phyloP scores from a whole-genome alignment of 1,139 yeast genomes.

The Pichia sp. region DNA sequence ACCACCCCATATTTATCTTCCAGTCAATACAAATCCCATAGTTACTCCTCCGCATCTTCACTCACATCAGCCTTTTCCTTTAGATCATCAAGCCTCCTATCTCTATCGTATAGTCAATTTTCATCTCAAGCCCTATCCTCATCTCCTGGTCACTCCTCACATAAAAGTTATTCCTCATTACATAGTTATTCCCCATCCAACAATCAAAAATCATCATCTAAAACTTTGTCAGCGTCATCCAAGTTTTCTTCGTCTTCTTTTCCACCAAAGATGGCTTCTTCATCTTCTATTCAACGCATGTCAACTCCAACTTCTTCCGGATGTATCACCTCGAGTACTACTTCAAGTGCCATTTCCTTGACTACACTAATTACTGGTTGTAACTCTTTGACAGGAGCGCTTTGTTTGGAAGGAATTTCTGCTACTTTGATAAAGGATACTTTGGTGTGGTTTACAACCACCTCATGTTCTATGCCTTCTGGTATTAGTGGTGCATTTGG shows the following conservation, averaged over 20 bases:
- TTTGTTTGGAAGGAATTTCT: slow-evolving; percentile 11
- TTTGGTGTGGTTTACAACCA: slow-evolving; percentile 13
- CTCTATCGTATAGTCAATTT: no score
- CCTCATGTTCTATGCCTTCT: slow-evolving; percentile 13
- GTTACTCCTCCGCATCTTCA: no score
- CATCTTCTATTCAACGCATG: not conserved
- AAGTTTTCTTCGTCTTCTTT: not conserved
- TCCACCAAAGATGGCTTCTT: slow-evolving; percentile 4
- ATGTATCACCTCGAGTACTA: not conserved
- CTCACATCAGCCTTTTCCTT: no score
- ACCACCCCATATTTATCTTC: no score
- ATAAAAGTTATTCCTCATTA: no score
- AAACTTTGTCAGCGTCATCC: no score
- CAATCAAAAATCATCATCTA: no score
- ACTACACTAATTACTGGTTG: slow-evolving; percentile 10
- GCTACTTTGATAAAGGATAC: slow-evolving; percentile 8
- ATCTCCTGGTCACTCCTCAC: no score
- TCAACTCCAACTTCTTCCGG: not conserved
- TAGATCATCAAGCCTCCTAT: no score
- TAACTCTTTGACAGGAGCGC: not conserved
- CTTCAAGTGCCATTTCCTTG: not conserved
- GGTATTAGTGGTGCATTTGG: slow-evolving; percentile 14
- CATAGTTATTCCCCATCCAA: no score
- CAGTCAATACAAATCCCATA: no score
- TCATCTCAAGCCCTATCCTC: no score